Conservation (phyloP, 2,329 filamentous ascomycete species). For the Bisporella sp. region DNA sequence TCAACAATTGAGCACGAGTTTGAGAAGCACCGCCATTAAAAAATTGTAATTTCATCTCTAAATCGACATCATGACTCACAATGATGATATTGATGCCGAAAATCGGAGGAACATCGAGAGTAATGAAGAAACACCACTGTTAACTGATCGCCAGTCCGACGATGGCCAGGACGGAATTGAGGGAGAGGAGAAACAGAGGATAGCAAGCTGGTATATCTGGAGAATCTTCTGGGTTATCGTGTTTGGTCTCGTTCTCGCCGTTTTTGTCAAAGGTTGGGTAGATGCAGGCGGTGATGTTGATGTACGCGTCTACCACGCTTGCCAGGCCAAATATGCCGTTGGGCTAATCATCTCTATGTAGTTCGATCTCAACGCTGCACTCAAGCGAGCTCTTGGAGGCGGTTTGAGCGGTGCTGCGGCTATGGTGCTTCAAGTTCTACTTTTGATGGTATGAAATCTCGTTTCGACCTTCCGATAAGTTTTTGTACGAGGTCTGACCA, state of each 20-base stretch:
- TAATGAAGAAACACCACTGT: conserved; percentile 17
- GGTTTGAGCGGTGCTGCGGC: conserved; percentile 41
- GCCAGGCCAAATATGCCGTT: neutral
- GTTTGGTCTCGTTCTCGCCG: conserved; percentile 24
- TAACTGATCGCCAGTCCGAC: conserved; percentile 9
- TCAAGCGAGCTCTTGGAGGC: conserved; percentile 38
- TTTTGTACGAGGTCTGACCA: neutral
- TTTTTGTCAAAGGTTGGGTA: conserved; percentile 41
- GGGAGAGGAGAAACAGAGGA: conserved; percentile 1
- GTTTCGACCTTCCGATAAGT: neutral
- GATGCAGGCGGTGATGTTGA: conserved; percentile 33
- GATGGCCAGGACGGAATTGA: conserved; percentile 9
- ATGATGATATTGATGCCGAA: neutral
- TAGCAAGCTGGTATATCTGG: conserved; percentile 29
- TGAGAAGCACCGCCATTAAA: too few species aligned
- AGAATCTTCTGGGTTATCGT: conserved; percentile 30
- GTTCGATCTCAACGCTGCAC: conserved; percentile 39
- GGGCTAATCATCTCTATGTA: conserved; percentile 14
- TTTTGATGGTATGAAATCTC: conserved; percentile 35
- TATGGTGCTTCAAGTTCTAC: conserved; percentile 40
- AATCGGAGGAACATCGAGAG: neutral
- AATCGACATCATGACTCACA: neutral
- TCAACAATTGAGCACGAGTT: too few species aligned
- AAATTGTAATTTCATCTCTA: too few species aligned
- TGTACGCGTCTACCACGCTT: conserved; percentile 20